Conservation (phyloP, 345 rosid species). For the Sonneratia caseolaris region DNA sequence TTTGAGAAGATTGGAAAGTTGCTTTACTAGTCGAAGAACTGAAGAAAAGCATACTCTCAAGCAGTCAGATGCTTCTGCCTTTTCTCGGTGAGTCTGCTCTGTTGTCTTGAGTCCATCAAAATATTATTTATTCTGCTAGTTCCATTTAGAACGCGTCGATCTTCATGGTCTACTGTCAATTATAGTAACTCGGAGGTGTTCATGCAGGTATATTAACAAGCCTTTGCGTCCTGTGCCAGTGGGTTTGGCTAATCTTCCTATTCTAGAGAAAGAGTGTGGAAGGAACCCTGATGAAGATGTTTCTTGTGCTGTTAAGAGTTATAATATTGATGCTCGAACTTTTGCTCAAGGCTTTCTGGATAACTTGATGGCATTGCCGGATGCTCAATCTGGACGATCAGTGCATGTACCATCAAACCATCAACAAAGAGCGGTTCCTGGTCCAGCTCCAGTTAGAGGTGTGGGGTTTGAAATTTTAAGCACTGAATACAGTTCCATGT, state of each 20-base stretch:
- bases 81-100: conserved; percentile 2
- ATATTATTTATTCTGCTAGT: not conserved
- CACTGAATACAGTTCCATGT: conserved; percentile 29
- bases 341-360: conserved; percentile 35
- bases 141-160: not conserved
- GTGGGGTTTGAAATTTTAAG: conserved; percentile 21
- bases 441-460: conserved; percentile 38
- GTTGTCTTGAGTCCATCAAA: not conserved
- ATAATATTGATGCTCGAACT: conserved; percentile 27
- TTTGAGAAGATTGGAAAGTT: conserved; percentile 41
- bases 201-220: conserved; percentile 54
- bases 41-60: conserved; percentile 45
- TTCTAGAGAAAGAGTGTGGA: conserved; percentile 21
- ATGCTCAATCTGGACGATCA: conserved; percentile 25
- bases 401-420: conserved; percentile 32
- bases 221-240: conserved; percentile 30
- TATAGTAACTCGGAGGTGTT: not conserved
- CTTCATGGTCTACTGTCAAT: not conserved
- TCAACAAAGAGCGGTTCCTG: conserved; percentile 33
- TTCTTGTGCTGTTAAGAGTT: conserved; percentile 13
- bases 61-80: conserved; percentile 83
- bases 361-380: conserved; percentile 22
- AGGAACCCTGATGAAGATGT: conserved; percentile 21
- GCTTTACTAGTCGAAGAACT: conserved; percentile 31
- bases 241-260: conserved; percentile 17